A percentile compares a stretch with the other conserved stretches of the same genome.
Conservation (phyloP, 345 rosid genomes). For the Bruguiera gymnorhiza region DNA sequence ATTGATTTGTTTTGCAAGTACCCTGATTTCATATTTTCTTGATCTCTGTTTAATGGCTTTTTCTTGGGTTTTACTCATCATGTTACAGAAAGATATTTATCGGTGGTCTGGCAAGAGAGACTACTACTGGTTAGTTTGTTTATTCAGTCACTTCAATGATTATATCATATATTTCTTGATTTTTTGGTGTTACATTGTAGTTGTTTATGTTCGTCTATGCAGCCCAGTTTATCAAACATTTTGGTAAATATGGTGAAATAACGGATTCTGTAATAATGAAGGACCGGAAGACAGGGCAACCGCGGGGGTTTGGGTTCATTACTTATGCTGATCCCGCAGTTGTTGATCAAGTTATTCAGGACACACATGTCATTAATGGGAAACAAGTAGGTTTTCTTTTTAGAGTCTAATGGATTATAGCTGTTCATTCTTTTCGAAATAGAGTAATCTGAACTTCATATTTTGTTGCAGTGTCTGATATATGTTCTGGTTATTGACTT, state of each 20-base stretch:
- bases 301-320: slow-evolving; percentile 89
- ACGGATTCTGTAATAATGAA: slow-evolving; percentile 88
- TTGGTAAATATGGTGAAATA: slow-evolving; percentile 81
- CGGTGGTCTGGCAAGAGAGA: slow-evolving; percentile 81
- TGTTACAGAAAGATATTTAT: slow-evolving; percentile 65
- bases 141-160: not conserved
- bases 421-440: not conserved
- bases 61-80: not conserved
- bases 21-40: too few relatives aligned
- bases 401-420: not conserved
- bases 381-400: slow-evolving; percentile 55
- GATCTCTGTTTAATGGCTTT: not conserved
- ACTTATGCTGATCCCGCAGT: slow-evolving; percentile 82
- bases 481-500: not conserved
- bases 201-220: slow-evolving; percentile 12
- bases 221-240: slow-evolving; percentile 73
- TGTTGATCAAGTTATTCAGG: slow-evolving; percentile 85
- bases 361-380: slow-evolving; percentile 64
- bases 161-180: not conserved
- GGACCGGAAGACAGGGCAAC: slow-evolving; percentile 78
- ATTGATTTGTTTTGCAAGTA: too few relatives aligned
- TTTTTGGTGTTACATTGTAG: not conserved
- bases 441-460: not conserved
- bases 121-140: slow-evolving; percentile 47
- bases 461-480: not conserved